These are phyloP conservation scores for Fusarium sp. DNA, from an alignment of 2,329 filamentous ascomycete species.

Conservation along the genomic window DNA sequence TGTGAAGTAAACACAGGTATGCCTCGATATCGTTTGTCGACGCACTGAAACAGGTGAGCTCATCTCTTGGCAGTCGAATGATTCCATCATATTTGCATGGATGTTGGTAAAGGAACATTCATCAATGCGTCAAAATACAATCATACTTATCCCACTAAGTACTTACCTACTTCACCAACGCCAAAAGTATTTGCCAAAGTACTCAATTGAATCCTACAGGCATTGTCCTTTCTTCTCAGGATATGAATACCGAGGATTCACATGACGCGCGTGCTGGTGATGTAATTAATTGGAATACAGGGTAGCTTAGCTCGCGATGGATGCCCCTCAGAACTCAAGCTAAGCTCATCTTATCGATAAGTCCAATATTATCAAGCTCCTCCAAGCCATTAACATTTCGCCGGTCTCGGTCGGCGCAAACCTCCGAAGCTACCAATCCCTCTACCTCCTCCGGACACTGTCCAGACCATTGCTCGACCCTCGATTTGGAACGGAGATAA, in stretches of 20 bases:
- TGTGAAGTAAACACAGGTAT: background rate
- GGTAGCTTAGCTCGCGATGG: conserved; percentile 15
- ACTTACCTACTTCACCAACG: background rate
- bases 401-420: conserved; percentile 43
- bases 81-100: background rate
- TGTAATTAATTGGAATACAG: conserved; percentile 8
- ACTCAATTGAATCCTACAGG: background rate
- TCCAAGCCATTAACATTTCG: conserved; percentile 31
- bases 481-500: background rate
- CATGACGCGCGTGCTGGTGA: background rate
- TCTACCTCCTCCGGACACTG: conserved; percentile 11
- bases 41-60: background rate
- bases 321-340: background rate
- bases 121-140: background rate
- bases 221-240: background rate
- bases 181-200: background rate
- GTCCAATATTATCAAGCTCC: conserved; percentile 12
- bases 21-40: background rate
- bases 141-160: background rate
- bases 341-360: conserved; percentile 44
- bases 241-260: background rate
- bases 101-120: background rate
- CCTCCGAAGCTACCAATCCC: conserved; percentile 28
- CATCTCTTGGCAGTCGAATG: background rate
- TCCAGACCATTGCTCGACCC: conserved; percentile 2